These are phyloP conservation scores for Nemania sp. DNA, from an alignment of 2,329 filamentous ascomycete genomes.

Conservation along the genomic window DNA sequence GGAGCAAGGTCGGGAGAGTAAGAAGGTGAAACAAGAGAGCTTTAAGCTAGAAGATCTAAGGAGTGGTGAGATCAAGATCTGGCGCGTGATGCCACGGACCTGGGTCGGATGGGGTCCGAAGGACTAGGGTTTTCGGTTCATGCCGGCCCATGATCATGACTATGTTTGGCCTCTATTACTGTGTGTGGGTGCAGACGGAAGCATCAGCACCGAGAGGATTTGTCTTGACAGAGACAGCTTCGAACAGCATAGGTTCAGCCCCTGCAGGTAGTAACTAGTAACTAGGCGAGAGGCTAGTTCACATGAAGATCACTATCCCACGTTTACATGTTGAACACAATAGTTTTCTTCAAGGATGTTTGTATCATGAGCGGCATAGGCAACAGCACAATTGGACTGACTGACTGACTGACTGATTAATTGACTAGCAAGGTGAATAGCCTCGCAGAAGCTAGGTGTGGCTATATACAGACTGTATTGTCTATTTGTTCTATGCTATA, in stretches of 20 bases:
- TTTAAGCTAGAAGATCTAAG: slow-evolving; percentile 91
- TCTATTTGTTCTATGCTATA: neutral
- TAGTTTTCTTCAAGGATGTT: slow-evolving; percentile 9
- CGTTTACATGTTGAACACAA: slow-evolving; percentile 18
- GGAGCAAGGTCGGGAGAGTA: slow-evolving; percentile 93
- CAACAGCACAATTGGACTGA: slow-evolving; percentile 1
- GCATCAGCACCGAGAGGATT: slow-evolving; percentile 27
- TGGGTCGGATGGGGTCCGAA: slow-evolving; percentile 88
- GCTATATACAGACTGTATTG: neutral
- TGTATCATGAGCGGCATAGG: slow-evolving; percentile 11
- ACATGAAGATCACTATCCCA: neutral
- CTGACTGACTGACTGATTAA: no score
- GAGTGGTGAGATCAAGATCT: slow-evolving; percentile 95
- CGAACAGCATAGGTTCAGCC: slow-evolving; percentile 22
- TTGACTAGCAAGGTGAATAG: no score
- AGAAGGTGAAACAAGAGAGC: slow-evolving; percentile 91
- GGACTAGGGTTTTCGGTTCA: slow-evolving; percentile 51
- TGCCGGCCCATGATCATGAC: slow-evolving; percentile 34
- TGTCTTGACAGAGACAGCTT: slow-evolving; percentile 27
- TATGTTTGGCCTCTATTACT: slow-evolving; percentile 37
- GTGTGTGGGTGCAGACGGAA: slow-evolving; percentile 35
- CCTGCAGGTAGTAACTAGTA: slow-evolving; percentile 17
- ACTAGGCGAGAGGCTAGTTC: neutral
- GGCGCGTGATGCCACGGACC: slow-evolving; percentile 88
- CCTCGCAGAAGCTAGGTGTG: neutral